Base-by-base conservation (phyloP, 2,329 filamentous ascomycete genomes). In the Xylariales sp. region DNA sequence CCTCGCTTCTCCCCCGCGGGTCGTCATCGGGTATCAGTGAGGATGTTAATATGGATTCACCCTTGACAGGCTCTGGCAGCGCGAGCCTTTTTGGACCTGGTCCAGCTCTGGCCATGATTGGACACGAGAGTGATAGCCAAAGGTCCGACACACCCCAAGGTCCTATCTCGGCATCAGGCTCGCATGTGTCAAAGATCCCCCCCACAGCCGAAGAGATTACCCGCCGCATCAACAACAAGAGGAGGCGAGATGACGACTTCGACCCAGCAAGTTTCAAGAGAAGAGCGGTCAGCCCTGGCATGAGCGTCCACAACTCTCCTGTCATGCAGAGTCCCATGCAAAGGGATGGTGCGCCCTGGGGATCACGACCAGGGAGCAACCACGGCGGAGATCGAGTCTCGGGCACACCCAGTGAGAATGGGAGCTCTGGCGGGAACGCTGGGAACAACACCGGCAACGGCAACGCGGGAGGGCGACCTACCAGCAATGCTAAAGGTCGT, bases 251-350 rank as follows among this genome's bases (percentile, higher is more conserved):
- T 45, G 89, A 95, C 53, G 90, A 96, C 53, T 84, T 95, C 40
- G 90, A 97, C 56, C 83, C 87, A 2, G 76, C 82, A 27, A 86
- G 83, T 44, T 90, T 96, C 67, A 97, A 97, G 64, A 78, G 91
- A 13, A 79, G 91, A 29, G 91, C 91, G 17, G 91, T 97, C 3
- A 93, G 86, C 42, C 91, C 91, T 1, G 88, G 90, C 13, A 82
- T 96, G 72, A 95, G 88, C 58, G 83, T 85, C 2, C 88, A 95
- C 53, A 94, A 91, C 61, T 94, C 87, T 44, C 91, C 91, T 2
- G 74, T 95, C 24, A 77, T 91, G 50, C 88, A 95, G 57, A 91
- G 86, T 39, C 88, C 90, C 1, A 76, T 85, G 47, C 81, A 91
- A 55, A 74, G 83, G 33, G 86, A 89, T 46, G 67, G 67, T 29